A percentile compares a stretch with the other conserved stretches of the same genome.
Evolutionary conservation across 257 asterid species (phyloP).

Genomic region (Solanum bulbocastanum): DNA sequence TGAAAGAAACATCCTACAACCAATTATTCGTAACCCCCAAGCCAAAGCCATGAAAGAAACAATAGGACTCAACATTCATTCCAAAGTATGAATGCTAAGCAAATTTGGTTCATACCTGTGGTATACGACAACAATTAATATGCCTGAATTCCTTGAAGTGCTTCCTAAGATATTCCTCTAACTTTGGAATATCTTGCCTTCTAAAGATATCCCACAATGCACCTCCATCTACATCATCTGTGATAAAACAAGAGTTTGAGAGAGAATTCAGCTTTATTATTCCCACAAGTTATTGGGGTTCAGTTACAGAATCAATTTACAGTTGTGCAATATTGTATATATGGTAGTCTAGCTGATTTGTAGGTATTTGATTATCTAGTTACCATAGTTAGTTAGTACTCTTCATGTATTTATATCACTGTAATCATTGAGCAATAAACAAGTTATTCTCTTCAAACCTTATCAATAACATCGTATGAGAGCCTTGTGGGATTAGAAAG

Average conservation of each 20-base stretch:
- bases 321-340: too few relatives aligned
- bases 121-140: neutral
- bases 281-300: neutral
- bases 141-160: neutral
- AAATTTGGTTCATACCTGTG: neutral
- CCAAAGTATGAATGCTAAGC: neutral
- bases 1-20: neutral
- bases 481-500: too few relatives aligned
- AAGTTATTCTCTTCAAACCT: too few relatives aligned
- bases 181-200: slow-evolving; percentile 50
- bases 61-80: neutral
- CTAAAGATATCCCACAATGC: slow-evolving; percentile 95
- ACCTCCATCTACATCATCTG: slow-evolving; percentile 35
- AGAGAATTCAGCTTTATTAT: neutral
- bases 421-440: too few relatives aligned
- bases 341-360: too few relatives aligned
- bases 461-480: too few relatives aligned
- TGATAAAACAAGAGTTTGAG: neutral
- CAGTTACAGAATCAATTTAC: too few relatives aligned
- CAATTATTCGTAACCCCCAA: neutral
- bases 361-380: too few relatives aligned
- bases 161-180: neutral
- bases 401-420: too few relatives aligned
- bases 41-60: neutral
- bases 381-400: too few relatives aligned